Conservation (phyloP, 208 protist species). For the Acanthamoeba divionensis region DNA sequence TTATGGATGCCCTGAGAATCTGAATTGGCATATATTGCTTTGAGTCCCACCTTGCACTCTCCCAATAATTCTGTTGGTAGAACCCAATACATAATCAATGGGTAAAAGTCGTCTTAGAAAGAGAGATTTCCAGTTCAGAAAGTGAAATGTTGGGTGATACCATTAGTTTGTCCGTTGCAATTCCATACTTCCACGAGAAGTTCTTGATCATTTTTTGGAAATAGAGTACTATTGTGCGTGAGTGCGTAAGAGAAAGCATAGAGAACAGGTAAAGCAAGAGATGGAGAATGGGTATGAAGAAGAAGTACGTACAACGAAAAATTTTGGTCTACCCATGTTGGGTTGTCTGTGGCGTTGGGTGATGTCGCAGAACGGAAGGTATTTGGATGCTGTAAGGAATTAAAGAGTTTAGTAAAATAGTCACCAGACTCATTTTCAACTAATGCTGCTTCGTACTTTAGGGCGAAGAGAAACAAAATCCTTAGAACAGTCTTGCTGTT, state of each 20-base stretch:
- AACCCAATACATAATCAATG: neutral
- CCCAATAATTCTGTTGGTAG: neutral
- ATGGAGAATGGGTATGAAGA: neutral
- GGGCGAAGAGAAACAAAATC: no score
- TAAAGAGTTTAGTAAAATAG: no score
- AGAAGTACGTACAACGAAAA: neutral
- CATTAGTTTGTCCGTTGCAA: neutral
- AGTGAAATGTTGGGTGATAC: neutral
- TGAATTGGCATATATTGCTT: neutral
- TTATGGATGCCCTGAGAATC: neutral
- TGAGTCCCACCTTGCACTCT: neutral
- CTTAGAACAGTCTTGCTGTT: no score
- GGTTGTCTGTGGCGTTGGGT: neutral
- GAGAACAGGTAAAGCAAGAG: neutral
- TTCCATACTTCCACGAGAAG: conserved; percentile 15
- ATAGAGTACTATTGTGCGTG: neutral
- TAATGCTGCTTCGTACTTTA: no score
- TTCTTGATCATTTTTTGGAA: conserved; percentile 1
- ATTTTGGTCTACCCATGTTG: neutral
- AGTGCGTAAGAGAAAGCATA: neutral
- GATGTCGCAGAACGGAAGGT: neutral
- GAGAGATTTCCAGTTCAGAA: neutral
- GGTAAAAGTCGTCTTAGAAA: neutral
- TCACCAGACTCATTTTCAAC: no score
- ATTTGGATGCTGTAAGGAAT: neutral